phyloP scores from a whole-genome alignment of 306 rosid species.

The Quercus robur region DNA sequence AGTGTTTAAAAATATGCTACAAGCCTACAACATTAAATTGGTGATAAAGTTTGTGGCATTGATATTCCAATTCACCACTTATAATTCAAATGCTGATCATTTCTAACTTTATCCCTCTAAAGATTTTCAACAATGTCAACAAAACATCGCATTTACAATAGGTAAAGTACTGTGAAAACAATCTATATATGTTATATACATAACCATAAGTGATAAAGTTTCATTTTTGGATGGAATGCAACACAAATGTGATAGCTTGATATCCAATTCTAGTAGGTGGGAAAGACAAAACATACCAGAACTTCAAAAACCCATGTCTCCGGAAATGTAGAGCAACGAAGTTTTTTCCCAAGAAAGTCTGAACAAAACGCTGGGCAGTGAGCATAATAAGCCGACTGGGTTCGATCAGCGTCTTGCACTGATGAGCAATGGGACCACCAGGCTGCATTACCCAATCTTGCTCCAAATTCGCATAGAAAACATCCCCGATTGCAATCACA shows the following conservation, averaged over 20 bases:
- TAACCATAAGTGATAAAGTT: background rate
- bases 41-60: too few relatives aligned
- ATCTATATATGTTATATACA: background rate
- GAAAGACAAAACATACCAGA: conserved; percentile 54
- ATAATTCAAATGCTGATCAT: too few relatives aligned
- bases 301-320: conserved; percentile 90
- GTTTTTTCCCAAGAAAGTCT: conserved; percentile 86
- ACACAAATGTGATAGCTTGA: background rate
- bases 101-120: too few relatives aligned
- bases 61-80: too few relatives aligned
- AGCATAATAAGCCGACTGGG: conserved; percentile 73
- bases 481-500: conserved; percentile 92
- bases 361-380: conserved; percentile 95
- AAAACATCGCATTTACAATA: too few relatives aligned
- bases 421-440: conserved; percentile 87
- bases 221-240: background rate
- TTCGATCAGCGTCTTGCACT: conserved; percentile 81
- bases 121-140: too few relatives aligned
- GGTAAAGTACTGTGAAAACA: too few relatives aligned
- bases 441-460: conserved; percentile 89
- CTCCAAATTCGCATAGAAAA: conserved; percentile 80
- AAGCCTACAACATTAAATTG: too few relatives aligned
- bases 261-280: background rate
- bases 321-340: conserved; percentile 86
- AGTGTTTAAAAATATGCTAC: too few relatives aligned